Percentiles rank a stretch among this genome's conserved stretches.
These are phyloP conservation scores for Celoporthe dispersa DNA, from an alignment of 2,329 filamentous ascomycete genomes.

Conservation along the genomic window DNA sequence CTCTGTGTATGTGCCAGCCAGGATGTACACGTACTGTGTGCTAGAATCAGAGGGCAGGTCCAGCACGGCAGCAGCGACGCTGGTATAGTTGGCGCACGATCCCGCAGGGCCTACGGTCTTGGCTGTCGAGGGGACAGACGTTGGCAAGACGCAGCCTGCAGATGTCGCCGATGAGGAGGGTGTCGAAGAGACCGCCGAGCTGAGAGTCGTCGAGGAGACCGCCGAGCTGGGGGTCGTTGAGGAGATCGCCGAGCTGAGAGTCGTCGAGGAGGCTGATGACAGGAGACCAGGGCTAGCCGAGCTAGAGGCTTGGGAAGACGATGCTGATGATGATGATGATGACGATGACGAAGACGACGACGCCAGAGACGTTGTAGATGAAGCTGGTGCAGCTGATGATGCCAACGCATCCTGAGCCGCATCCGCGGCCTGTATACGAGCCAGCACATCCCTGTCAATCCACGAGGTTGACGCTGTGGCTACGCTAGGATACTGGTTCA, in stretches of 20 bases:
- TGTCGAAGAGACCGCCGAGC: neutral
- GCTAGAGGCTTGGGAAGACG: neutral
- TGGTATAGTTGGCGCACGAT: slow-evolving; percentile 34
- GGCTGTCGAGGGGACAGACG: slow-evolving; percentile 26
- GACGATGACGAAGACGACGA: neutral
- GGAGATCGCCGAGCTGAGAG: neutral
- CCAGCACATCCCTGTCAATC: slow-evolving; percentile 43
- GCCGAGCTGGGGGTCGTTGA: neutral
- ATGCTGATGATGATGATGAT: neutral
- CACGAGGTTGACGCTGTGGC: slow-evolving; percentile 41
- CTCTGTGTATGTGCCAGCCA: slow-evolving; percentile 56
- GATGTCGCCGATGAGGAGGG: neutral
- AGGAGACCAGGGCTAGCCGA: neutral
- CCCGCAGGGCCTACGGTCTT: slow-evolving; percentile 27
- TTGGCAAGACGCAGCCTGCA: neutral
- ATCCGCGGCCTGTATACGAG: slow-evolving; percentile 36
- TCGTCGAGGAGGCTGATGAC: neutral
- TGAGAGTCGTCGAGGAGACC: neutral
- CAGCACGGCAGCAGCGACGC: slow-evolving; percentile 51
- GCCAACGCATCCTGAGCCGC: slow-evolving; percentile 26
- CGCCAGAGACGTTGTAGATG: neutral
- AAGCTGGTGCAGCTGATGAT: neutral
- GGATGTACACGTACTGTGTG: slow-evolving; percentile 57
- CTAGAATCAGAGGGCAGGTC: slow-evolving; percentile 48
- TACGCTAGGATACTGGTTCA: slow-evolving; percentile 40